A percentile compares a stretch with the other conserved stretches of the same genome.
phyloP scores from a whole-genome alignment of 169 alveolate species.

The Plasmodium falciparum region DNA sequence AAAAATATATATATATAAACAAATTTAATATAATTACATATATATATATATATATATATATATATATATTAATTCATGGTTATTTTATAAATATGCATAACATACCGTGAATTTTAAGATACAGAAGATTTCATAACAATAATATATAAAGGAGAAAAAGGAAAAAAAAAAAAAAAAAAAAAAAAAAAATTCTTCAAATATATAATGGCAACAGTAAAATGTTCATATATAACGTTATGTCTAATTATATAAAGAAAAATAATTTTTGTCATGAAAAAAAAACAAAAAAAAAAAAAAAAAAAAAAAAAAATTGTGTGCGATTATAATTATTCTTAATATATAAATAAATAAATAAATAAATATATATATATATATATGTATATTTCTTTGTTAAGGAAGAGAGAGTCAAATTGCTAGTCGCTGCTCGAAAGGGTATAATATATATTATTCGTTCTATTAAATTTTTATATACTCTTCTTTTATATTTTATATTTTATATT shows the following conservation, averaged over 20 bases:
- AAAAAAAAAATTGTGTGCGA: too few species aligned
- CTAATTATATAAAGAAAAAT: too few species aligned
- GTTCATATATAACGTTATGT: too few species aligned
- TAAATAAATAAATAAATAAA: background rate
- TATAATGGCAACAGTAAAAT: too few species aligned
- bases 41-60: background rate
- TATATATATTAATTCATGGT: background rate
- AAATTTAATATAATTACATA: background rate
- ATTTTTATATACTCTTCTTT: background rate
- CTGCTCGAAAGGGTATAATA: conserved; percentile 60
- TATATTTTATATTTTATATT: background rate
- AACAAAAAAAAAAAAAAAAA: too few species aligned
- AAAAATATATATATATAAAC: too few species aligned
- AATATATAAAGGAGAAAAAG: background rate
- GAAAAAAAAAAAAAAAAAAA: background rate
- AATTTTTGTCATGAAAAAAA: too few species aligned
- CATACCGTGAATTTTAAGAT: too few species aligned
- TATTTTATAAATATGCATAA: background rate
- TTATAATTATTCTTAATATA: too few species aligned
- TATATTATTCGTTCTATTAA: background rate
- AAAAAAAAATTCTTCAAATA: conserved; percentile 3
- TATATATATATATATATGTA: background rate
- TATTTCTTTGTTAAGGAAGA: conserved; percentile 42
- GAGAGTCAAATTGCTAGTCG: conserved; percentile 69
- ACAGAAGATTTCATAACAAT: conserved; percentile 2